These are phyloP conservation scores for Starmerella bombicola DNA, from an alignment of 805 yeast species.

Conservation along the genomic window DNA sequence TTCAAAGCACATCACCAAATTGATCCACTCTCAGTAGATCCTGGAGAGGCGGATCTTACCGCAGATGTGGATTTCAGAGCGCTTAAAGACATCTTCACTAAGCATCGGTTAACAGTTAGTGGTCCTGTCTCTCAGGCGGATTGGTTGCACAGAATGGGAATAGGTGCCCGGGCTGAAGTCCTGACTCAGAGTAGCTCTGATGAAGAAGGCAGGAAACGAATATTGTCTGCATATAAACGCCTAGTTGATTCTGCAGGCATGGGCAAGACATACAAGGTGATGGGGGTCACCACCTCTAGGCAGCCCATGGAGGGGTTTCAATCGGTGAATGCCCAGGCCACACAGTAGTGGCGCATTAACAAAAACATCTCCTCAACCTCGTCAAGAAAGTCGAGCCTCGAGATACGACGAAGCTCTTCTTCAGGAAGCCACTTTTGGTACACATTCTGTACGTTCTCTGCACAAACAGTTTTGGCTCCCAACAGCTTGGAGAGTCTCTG, in stretches of 20 bases:
- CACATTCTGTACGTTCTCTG: conserved; percentile 35
- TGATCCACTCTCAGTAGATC: conserved; percentile 52
- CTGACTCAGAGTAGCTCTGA: conserved; percentile 35
- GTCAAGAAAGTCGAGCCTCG: conserved; percentile 51
- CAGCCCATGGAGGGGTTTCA: conserved; percentile 16
- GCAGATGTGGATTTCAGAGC: conserved; percentile 73
- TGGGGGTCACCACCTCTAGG: conserved; percentile 35
- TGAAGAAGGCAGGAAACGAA: conserved; percentile 39
- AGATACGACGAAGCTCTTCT: conserved; percentile 36
- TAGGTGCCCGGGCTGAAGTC: conserved; percentile 47
- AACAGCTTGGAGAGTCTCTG: conserved; percentile 28
- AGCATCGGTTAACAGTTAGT: conserved; percentile 27
- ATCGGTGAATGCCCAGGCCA: conserved; percentile 29
- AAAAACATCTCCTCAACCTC: conserved; percentile 61
- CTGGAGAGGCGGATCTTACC: conserved; percentile 72
- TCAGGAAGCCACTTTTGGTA: conserved; percentile 35
- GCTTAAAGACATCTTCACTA: conserved; percentile 32
- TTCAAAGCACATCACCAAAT: conserved; percentile 61
- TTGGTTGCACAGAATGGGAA: conserved; percentile 65
- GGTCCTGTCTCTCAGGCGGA: conserved; percentile 70
- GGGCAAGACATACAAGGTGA: conserved; percentile 67
- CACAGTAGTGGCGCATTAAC: conserved; percentile 49
- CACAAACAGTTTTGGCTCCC: conserved; percentile 28
- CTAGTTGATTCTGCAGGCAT: conserved; percentile 53
- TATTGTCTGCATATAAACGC: conserved; percentile 47